Evolutionary conservation across 2,329 filamentous ascomycete genomes (phyloP).

Genomic region (Penicillium sp.): DNA sequence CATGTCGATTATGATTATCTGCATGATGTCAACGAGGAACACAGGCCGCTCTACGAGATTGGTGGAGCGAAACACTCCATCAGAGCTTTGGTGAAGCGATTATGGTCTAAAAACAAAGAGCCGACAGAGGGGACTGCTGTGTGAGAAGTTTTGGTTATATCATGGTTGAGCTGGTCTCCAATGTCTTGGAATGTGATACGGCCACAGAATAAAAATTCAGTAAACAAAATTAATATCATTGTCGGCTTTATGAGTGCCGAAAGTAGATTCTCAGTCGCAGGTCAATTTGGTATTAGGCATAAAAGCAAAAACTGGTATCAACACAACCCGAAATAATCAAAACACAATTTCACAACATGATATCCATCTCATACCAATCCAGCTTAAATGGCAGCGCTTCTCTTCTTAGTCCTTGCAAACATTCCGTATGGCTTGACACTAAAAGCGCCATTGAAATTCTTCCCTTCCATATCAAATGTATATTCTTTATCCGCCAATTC

Average conservation of each 20-base stretch:
- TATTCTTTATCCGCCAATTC: constrained; percentile 57
- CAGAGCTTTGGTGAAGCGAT: constrained; percentile 1
- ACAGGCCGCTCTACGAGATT: constrained; percentile 2
- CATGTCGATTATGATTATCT: constrained; percentile 18
- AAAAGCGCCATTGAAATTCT: constrained; percentile 46
- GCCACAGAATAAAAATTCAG: not conserved
- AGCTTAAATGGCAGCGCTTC: not conserved
- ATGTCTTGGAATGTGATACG: not conserved
- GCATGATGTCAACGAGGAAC: constrained; percentile 9
- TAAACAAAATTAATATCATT: not conserved
- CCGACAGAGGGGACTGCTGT: not conserved
- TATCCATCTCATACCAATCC: not conserved
- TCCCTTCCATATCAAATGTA: constrained; percentile 20
- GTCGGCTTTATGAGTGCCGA: not conserved
- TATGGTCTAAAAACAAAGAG: not conserved
- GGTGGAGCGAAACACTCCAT: constrained; percentile 4
- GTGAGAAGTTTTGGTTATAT: not conserved
- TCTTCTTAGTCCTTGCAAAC: constrained; percentile 3
- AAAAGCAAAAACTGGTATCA: not conserved
- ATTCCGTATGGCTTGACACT: constrained; percentile 15
- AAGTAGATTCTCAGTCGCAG: not conserved
- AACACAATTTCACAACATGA: not conserved
- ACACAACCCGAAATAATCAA: not conserved
- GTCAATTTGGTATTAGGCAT: not conserved
- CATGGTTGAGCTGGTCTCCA: not conserved